Evolutionary conservation across 371 early-diverging fungal genomes (phyloP).

Genomic region (Choanephora cucurbitarum): DNA sequence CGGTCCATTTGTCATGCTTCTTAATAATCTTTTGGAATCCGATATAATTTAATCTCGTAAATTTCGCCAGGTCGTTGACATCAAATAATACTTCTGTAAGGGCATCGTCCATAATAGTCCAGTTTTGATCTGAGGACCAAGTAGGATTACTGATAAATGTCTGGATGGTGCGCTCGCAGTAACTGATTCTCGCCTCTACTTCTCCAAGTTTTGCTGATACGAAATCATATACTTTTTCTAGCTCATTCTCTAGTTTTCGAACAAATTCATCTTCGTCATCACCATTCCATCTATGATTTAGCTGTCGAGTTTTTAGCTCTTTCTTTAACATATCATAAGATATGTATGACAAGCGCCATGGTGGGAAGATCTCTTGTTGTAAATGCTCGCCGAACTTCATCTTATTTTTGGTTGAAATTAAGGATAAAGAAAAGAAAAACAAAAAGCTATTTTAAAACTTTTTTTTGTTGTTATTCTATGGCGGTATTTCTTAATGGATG

Average conservation of each 20-base stretch:
- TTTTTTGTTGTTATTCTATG: neutral
- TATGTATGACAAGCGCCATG: slow-evolving; percentile 29
- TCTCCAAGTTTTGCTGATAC: slow-evolving; percentile 81
- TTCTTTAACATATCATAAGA: slow-evolving; percentile 27
- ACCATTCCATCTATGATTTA: slow-evolving; percentile 50
- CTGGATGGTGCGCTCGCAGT: slow-evolving; percentile 78
- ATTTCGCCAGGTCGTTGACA: slow-evolving; percentile 86
- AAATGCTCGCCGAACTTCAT: slow-evolving; percentile 41
- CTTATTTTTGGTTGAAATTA: slow-evolving; percentile 24
- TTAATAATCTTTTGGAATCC: slow-evolving; percentile 94
- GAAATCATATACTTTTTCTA: slow-evolving; percentile 84
- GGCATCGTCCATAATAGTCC: slow-evolving; percentile 47
- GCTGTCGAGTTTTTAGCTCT: slow-evolving; percentile 19
- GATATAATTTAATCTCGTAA: slow-evolving; percentile 88
- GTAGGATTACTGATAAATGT: slow-evolving; percentile 43
- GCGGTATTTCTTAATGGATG: too few species aligned
- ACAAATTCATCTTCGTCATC: slow-evolving; percentile 75
- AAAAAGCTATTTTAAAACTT: neutral
- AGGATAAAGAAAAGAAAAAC: slow-evolving; percentile 13
- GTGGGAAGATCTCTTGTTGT: slow-evolving; percentile 31
- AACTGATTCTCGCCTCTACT: slow-evolving; percentile 76
- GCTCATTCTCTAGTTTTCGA: slow-evolving; percentile 68
- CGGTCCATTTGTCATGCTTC: slow-evolving; percentile 87
- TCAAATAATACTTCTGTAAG: slow-evolving; percentile 62
- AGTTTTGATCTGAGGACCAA: slow-evolving; percentile 39